Evolutionary conservation across 495 filamentous ascomycete species (phyloP), one percentile per base, ranked within the genome.

Genomic region (Podospora conica): DNA sequence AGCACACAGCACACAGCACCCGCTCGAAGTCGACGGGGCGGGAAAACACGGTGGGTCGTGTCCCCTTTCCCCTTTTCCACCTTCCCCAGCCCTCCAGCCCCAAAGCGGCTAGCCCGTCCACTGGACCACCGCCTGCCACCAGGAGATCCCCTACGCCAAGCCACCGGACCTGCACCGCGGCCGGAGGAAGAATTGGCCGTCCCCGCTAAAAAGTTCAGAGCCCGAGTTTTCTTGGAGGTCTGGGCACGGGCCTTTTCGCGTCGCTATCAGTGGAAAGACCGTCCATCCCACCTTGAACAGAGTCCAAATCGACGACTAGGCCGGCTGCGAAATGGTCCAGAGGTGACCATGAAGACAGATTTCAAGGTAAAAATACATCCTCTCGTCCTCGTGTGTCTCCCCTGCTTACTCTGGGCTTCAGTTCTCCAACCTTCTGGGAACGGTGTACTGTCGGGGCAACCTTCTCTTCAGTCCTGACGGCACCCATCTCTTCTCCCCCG

Each of bases 381-480:
- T 48, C 21, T 18, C 3, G 24, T 25, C 40, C 12, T 3, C 6
- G 24, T 33, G 10, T 4, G n/a, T 9, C 10, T 21, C 22, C 61
- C 22, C 28, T 11, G 29, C 66, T 74, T 57, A 72, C 24, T 53
- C 58, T 68, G 15, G 23, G 40, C 24, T 3, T 54, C 68, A 96
- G 91, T 97, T 96, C 80, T 95, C 91, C 76, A 96, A 96, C 75
- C 83, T 97, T 70, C 86, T 98, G 70, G 96, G 95, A 67, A 98
- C 93, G 70, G 95, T 98, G 70, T 98, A 97, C 82, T 90, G 92
- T 80, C 91, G 90, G 83, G 95, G 96, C 77, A 98, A 97, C 76
- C 85, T 98, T 66, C 85, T 96, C 70, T 98, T 97, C 82, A 96
- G 91, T 71, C 94, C 93, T 69, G 95, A 98, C 86, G 95, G 95